phyloP scores from a whole-genome alignment of 1,284 basidiomycete genomes.

The Heterobasidion occidentale region DNA sequence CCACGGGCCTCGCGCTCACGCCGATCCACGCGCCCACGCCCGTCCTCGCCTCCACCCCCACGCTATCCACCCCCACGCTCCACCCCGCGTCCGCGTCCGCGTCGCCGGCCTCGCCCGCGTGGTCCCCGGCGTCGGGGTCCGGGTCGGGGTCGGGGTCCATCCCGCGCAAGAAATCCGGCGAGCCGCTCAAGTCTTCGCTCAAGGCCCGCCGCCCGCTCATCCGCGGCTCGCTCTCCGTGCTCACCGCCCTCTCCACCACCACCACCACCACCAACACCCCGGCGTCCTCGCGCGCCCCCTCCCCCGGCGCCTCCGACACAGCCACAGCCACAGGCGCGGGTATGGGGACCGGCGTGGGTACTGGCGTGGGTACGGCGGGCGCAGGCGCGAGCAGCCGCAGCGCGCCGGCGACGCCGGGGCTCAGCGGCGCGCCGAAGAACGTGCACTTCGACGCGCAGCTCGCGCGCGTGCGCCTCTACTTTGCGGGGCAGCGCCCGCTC shows the following conservation, averaged over 20 bases:
- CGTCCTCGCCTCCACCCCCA: no score
- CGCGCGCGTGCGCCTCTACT: slow-evolving; percentile 89
- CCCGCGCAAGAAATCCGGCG: slow-evolving; percentile 87
- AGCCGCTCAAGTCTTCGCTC: slow-evolving; percentile 87
- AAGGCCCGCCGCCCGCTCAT: slow-evolving; percentile 49
- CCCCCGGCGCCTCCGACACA: neutral
- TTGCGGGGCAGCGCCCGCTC: slow-evolving; percentile 88
- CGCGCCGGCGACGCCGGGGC: slow-evolving; percentile 51
- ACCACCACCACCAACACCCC: neutral
- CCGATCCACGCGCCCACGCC: slow-evolving; percentile 9
- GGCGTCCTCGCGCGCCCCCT: neutral
- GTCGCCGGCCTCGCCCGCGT: neutral
- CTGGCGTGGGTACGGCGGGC: no score
- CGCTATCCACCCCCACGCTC: neutral
- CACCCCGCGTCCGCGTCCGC: slow-evolving; percentile 1
- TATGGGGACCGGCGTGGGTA: no score
- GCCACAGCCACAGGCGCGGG: no score
- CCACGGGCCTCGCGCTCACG: slow-evolving; percentile 11
- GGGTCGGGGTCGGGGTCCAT: slow-evolving; percentile 21
- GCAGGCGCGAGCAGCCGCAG: slow-evolving; percentile 19
- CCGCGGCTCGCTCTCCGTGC: slow-evolving; percentile 38
- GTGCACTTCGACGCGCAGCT: slow-evolving; percentile 93
- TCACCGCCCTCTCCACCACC: slow-evolving; percentile 29
- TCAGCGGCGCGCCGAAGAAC: slow-evolving; percentile 45
- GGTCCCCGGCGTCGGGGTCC: no score